Conservation (phyloP, 2,329 filamentous ascomycete species). For the Penicillium paneum region DNA sequence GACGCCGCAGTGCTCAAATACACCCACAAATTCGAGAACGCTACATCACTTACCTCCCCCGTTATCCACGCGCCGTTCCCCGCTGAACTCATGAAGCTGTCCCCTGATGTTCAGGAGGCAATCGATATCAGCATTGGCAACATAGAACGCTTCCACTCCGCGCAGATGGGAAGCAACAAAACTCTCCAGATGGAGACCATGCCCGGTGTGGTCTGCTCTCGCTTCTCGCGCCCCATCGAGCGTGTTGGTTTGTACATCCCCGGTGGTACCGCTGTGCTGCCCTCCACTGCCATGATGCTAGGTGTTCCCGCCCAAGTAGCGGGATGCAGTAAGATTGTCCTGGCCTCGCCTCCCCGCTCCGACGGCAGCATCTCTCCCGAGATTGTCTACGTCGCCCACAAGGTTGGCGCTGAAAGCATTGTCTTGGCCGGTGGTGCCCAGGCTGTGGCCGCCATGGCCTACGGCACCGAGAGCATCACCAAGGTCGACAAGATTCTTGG, state of each 20-base stretch:
- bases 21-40: conserved; percentile 97
- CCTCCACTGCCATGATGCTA: conserved; percentile 95
- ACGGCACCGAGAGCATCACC: conserved; percentile 87
- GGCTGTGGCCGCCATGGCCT: conserved; percentile 93
- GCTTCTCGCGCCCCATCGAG: conserved; percentile 89
- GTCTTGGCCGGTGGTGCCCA: conserved; percentile 94
- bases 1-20: conserved; percentile 88
- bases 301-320: conserved; percentile 97
- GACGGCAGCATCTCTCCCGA: conserved; percentile 93
- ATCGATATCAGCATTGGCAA: conserved; percentile 94
- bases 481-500: conserved; percentile 99
- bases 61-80: conserved; percentile 90
- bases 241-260: conserved; percentile 95
- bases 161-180: conserved; percentile 75
- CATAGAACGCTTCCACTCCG: conserved; percentile 88
- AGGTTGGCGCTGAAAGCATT: conserved; percentile 92
- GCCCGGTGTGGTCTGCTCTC: conserved; percentile 92
- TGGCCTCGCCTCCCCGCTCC: conserved; percentile 83
- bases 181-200: conserved; percentile 89
- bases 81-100: conserved; percentile 76
- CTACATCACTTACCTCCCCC: conserved; percentile 81
- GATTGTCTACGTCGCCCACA: conserved; percentile 96
- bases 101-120: conserved; percentile 80
- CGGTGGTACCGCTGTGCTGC: conserved; percentile 93
- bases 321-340: conserved; percentile 89